Percentiles rank a stretch among this genome's conserved stretches.
These are phyloP conservation scores for Vigna hirtella DNA, from an alignment of 306 rosid species.

Conservation along the genomic window DNA sequence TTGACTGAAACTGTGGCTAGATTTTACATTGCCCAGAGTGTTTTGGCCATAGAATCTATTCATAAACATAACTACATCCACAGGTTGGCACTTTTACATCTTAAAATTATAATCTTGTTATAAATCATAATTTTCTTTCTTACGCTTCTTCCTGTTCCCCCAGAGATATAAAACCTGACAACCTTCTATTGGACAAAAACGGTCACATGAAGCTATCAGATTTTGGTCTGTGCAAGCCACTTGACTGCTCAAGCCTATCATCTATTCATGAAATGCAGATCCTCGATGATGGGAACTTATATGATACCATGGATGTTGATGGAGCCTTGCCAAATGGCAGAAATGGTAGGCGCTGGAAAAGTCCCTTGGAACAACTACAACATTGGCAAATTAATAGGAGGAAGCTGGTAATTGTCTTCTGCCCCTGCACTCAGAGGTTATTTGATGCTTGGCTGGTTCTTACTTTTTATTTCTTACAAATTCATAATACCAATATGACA, in stretches of 20 bases:
- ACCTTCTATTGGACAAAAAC: conserved; percentile 79
- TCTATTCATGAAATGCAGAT: conserved; percentile 77
- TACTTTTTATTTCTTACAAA: conserved; percentile 19
- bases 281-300: conserved; percentile 76
- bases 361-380: conserved; percentile 89
- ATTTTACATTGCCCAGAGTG: conserved; percentile 69
- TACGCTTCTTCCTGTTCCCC: not conserved
- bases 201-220: conserved; percentile 96
- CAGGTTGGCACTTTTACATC: conserved; percentile 54
- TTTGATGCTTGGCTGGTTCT: conserved; percentile 10
- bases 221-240: conserved; percentile 97
- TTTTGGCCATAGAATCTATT: conserved; percentile 89
- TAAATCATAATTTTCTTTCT: conserved; percentile 23
- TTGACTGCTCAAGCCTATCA: conserved; percentile 77
- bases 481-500: not conserved
- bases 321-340: conserved; percentile 51
- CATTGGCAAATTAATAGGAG: conserved; percentile 88
- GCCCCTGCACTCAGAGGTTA: conserved; percentile 7
- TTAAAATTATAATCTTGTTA: conserved; percentile 16
- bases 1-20: conserved; percentile 91
- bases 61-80: conserved; percentile 90
- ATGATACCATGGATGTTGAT: conserved; percentile 69
- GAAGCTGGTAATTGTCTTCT: conserved; percentile 50
- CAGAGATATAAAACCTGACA: conserved; percentile 97
- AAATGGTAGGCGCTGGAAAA: conserved; percentile 92